phyloP scores from a whole-genome alignment of 495 filamentous ascomycete genomes.

The Chaetomium fimeti region DNA sequence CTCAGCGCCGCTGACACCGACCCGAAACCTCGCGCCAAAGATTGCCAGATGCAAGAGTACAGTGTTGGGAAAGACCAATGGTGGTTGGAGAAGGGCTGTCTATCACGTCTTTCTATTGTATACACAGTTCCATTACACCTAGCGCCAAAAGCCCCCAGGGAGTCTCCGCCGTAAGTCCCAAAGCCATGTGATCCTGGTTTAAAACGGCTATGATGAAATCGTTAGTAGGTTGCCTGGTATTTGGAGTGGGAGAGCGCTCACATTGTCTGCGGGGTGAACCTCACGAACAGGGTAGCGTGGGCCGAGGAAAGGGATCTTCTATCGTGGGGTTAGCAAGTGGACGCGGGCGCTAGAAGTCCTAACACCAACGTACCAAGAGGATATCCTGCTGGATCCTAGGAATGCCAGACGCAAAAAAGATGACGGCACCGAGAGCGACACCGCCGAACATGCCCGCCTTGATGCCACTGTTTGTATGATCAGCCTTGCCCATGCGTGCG shows the following conservation, averaged over 20 bases:
- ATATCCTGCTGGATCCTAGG: conserved; percentile 56
- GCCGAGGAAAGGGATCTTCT: conserved; percentile 56
- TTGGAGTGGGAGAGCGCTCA: conserved; percentile 27
- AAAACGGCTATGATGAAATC: conserved; percentile 43
- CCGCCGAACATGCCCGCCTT: conserved; percentile 52
- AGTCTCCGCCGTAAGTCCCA: not conserved
- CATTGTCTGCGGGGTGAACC: conserved; percentile 60
- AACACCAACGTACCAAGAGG: conserved; percentile 39
- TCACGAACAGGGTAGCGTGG: conserved; percentile 46
- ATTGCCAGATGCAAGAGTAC: not conserved
- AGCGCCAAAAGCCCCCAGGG: not conserved
- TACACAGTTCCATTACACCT: conserved; percentile 22
- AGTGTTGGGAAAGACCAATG: not conserved
- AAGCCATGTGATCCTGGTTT: conserved; percentile 27
- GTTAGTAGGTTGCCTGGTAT: conserved; percentile 6
- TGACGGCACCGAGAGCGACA: conserved; percentile 54
- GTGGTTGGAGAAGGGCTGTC: conserved; percentile 11
- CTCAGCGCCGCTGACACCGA: not conserved
- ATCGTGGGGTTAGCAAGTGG: conserved; percentile 28
- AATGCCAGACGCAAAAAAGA: conserved; percentile 61
- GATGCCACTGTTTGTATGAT: conserved; percentile 38
- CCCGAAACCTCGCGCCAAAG: not conserved
- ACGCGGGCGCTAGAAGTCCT: not conserved
- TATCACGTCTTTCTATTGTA: conserved; percentile 26
- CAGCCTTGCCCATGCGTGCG: conserved; percentile 9